Percentiles rank a stretch among this genome's conserved stretches.
These are phyloP conservation scores for Typha latifolia DNA, from an alignment of 176 grass and related monocot species.

Conservation along the genomic window DNA sequence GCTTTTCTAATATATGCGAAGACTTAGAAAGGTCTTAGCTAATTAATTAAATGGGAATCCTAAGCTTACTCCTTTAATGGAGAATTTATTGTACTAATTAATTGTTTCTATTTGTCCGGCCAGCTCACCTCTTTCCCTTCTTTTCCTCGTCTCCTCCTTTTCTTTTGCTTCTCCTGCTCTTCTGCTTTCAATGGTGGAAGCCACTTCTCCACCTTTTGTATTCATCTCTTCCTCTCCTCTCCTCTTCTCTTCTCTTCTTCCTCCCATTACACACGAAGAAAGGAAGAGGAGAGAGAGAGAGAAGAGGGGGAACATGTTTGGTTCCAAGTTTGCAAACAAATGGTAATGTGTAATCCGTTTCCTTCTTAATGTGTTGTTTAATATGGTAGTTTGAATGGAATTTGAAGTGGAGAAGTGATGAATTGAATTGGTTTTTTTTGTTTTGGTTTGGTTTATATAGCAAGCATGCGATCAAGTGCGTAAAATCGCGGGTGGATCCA, in stretches of 20 bases:
- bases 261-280: not conserved
- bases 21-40: too few species aligned
- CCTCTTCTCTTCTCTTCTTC: not conserved
- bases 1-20: too few species aligned
- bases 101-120: too few species aligned
- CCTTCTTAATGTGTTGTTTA: not conserved
- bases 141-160: not conserved
- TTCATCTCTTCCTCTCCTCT: not conserved
- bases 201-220: not conserved
- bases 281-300: not conserved
- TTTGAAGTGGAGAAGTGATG: not conserved
- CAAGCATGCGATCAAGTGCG: conserved; percentile 69
- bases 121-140: not conserved
- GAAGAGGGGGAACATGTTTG: conserved; percentile 54
- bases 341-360: conserved; percentile 33
- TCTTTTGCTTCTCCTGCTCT: not conserved
- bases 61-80: too few species aligned
- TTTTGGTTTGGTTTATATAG: conserved; percentile 20
- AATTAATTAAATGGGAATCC: too few species aligned
- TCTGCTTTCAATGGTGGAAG: not conserved
- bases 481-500: conserved; percentile 40
- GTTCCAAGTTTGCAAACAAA: conserved; percentile 72
- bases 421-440: not conserved
- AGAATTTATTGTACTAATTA: too few species aligned
- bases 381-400: not conserved